phyloP scores from a whole-genome alignment of 768 basidiomycete species.

The Hygrocybe coccinea region DNA sequence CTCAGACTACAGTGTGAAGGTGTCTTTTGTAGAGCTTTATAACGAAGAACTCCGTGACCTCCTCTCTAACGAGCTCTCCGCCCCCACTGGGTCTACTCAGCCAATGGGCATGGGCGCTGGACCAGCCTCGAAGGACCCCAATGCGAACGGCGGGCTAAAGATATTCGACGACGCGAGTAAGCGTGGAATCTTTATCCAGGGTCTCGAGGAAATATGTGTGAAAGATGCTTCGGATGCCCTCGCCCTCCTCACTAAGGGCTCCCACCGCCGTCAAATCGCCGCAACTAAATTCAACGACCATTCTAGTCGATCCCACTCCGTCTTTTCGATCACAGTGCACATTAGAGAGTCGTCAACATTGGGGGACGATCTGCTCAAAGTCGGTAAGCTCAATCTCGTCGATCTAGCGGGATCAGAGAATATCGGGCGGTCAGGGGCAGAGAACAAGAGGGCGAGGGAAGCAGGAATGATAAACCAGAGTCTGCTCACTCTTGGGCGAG shows the following conservation, averaged over 20 bases:
- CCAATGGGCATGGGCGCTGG: constrained; percentile 68
- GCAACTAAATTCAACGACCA: constrained; percentile 98
- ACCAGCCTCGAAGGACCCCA: constrained; percentile 40
- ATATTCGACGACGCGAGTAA: constrained; percentile 91
- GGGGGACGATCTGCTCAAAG: constrained; percentile 85
- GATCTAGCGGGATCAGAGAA: constrained; percentile 98
- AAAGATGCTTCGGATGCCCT: constrained; percentile 80
- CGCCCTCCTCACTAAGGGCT: constrained; percentile 80
- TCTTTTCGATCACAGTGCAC: constrained; percentile 95
- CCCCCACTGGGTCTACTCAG: constrained; percentile 61
- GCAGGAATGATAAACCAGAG: constrained; percentile 99
- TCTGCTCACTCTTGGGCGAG: constrained; percentile 90
- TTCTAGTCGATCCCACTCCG: constrained; percentile 94
- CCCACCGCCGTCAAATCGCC: constrained; percentile 85
- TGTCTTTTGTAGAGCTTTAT: constrained; percentile 93
- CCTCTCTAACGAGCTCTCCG: constrained; percentile 69
- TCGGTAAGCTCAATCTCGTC: constrained; percentile 95
- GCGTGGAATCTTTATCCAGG: constrained; percentile 89
- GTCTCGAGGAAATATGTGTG: constrained; percentile 85
- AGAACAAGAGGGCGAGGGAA: constrained; percentile 90
- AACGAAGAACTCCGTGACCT: constrained; percentile 98
- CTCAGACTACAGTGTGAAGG: constrained; percentile 85
- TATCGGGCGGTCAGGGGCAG: constrained; percentile 91
- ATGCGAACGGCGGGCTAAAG: constrained; percentile 53
- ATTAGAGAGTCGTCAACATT: constrained; percentile 73